Evolutionary conservation across 2,329 filamentous ascomycete genomes (phyloP).

Genomic region (Colletotrichum sp.): DNA sequence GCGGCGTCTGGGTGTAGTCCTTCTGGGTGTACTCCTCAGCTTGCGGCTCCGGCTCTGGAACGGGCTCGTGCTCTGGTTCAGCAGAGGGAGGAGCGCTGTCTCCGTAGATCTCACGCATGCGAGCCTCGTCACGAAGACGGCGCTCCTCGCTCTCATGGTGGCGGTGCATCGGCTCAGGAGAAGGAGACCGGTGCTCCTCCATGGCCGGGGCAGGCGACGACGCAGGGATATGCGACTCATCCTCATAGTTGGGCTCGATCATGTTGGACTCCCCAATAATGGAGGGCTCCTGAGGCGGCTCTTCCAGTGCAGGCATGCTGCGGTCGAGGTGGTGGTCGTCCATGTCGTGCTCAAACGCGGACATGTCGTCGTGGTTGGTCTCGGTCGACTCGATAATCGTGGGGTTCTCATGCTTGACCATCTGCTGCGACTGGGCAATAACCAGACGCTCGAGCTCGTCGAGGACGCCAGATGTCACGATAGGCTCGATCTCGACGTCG

Average conservation of each 20-base stretch:
- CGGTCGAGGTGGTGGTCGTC: neutral
- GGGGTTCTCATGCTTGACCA: slow-evolving; percentile 35
- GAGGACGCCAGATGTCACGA: slow-evolving; percentile 60
- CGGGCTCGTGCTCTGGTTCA: slow-evolving; percentile 11
- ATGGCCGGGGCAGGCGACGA: neutral
- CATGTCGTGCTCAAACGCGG: neutral
- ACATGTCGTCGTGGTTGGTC: slow-evolving; percentile 13
- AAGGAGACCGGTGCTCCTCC: neutral
- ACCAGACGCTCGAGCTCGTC: slow-evolving; percentile 65
- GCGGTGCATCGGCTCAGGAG: slow-evolving; percentile 10
- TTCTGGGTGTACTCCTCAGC: neutral
- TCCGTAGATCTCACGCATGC: slow-evolving; percentile 60
- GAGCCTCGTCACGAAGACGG: slow-evolving; percentile 51
- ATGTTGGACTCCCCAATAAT: slow-evolving; percentile 5
- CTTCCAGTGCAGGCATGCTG: neutral
- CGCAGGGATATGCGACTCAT: neutral
- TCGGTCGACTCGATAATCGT: slow-evolving; percentile 12
- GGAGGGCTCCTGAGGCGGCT: neutral
- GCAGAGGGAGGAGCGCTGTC: slow-evolving; percentile 25
- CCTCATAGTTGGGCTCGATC: slow-evolving; percentile 13
- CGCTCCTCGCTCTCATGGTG: slow-evolving; percentile 35
- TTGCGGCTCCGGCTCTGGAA: slow-evolving; percentile 9
- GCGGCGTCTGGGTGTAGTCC: neutral
- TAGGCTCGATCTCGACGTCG: slow-evolving; percentile 87
- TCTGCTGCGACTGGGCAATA: slow-evolving; percentile 43